phyloP scores from a whole-genome alignment of 1,284 basidiomycete genomes.

The Lentinula novae-zelandiae region DNA sequence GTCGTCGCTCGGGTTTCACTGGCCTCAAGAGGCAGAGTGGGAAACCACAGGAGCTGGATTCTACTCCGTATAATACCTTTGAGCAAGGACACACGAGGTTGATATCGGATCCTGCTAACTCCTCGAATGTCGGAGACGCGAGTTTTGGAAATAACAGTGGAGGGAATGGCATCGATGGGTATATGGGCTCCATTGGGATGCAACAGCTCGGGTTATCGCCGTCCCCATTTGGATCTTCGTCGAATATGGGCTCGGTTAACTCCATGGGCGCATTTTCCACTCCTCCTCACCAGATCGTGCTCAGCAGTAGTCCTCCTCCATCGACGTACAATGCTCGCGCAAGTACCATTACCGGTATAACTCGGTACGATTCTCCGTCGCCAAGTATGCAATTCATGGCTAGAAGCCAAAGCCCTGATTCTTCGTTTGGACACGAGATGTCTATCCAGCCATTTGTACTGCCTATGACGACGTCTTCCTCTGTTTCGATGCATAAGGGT shows the following conservation, averaged over 20 bases:
- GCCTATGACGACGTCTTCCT: background rate
- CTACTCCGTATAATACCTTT: background rate
- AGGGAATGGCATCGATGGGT: background rate
- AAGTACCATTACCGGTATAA: background rate
- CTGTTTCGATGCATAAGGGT: background rate
- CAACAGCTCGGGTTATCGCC: background rate
- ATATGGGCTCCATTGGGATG: background rate
- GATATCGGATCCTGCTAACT: background rate
- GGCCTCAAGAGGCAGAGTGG: background rate
- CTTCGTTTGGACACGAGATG: background rate
- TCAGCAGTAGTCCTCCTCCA: background rate
- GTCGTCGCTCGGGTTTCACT: background rate
- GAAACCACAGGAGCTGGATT: conserved; percentile 8
- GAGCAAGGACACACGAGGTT: background rate
- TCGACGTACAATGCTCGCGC: background rate
- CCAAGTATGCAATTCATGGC: conserved; percentile 6
- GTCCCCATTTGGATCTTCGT: background rate
- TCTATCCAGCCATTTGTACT: conserved; percentile 1
- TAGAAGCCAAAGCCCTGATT: conserved; percentile 1
- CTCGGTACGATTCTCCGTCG: conserved; percentile 4
- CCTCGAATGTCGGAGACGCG: background rate
- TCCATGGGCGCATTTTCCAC: conserved; percentile 7
- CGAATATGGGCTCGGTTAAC: conserved; percentile 4
- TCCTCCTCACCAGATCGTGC: background rate
- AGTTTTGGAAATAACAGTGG: background rate